Percentiles rank a stretch among this genome's conserved stretches.
Evolutionary conservation across 306 rosid species (phyloP).

Genomic region (Cicer pinnatifidum): DNA sequence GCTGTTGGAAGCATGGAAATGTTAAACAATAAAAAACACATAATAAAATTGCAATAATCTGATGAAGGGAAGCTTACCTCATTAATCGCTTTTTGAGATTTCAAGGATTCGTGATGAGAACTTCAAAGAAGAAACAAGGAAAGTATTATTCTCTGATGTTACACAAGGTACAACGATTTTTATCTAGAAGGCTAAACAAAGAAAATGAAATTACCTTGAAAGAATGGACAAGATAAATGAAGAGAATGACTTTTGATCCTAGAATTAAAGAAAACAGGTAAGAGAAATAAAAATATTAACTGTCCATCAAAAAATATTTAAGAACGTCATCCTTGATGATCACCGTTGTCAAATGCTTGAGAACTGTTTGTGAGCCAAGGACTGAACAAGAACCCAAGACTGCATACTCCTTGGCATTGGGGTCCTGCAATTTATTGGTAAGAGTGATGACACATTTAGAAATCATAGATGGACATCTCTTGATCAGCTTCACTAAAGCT

Average conservation of each 20-base stretch:
- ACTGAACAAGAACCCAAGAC: conserved; percentile 96
- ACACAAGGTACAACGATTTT: conserved; percentile 27
- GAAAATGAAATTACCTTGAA: conserved; percentile 71
- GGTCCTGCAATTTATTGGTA: conserved; percentile 65
- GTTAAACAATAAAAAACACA: conserved; percentile 44
- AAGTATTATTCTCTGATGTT: conserved; percentile 41
- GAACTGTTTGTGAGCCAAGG: conserved; percentile 86
- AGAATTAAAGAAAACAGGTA: conserved; percentile 50
- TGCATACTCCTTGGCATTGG: conserved; percentile 74
- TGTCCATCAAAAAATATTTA: conserved; percentile 38
- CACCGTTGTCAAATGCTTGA: conserved; percentile 94
- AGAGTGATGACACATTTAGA: conserved; percentile 86
- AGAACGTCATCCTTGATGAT: conserved; percentile 40
- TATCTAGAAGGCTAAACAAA: conserved; percentile 31
- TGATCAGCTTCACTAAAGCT: conserved; percentile 83
- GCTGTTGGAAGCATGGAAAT: conserved; percentile 61
- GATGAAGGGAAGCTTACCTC: conserved; percentile 65
- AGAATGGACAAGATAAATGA: conserved; percentile 85
- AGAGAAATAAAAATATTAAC: conserved; percentile 41
- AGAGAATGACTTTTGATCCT: conserved; percentile 85
- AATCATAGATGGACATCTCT: conserved; percentile 95
- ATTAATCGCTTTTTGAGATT: conserved; percentile 92
- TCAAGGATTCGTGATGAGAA: conserved; percentile 97
- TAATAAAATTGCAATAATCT: conserved; percentile 43
- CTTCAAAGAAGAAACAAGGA: conserved; percentile 60